phyloP scores from a whole-genome alignment of 2,329 filamentous ascomycete genomes.

The Colletotrichum sp. region DNA sequence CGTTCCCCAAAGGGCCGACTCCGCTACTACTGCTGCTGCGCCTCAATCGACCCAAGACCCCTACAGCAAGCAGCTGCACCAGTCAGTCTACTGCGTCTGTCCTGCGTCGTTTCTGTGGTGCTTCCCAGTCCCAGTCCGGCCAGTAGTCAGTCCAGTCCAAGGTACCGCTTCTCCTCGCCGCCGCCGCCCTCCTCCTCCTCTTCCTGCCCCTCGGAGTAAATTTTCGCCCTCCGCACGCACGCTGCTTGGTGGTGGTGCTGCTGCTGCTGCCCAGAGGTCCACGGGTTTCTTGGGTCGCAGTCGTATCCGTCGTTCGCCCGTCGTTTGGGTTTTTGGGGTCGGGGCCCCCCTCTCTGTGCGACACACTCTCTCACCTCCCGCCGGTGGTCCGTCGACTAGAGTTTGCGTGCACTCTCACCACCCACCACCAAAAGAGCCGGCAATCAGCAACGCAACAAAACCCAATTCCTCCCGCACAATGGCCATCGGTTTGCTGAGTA shows the following conservation, averaged over 20 bases:
- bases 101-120: not conserved
- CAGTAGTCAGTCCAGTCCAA: not conserved
- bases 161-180: not conserved
- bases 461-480: not conserved
- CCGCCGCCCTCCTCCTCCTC: not conserved
- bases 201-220: not conserved
- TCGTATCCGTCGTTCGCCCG: not conserved
- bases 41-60: constrained; percentile 14
- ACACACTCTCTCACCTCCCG: not conserved
- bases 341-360: not conserved
- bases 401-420: not conserved
- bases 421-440: not conserved
- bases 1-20: constrained; percentile 16
- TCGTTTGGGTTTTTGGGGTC: not conserved
- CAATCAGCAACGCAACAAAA: not conserved
- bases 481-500: constrained; percentile 15
- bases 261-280: not conserved
- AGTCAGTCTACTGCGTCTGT: not conserved
- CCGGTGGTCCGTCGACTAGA: not conserved
- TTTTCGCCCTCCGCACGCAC: not conserved
- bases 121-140: not conserved
- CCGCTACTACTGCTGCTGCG: constrained; percentile 18
- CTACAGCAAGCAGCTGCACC: not conserved
- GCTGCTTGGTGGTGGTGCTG: not conserved
- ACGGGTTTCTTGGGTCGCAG: not conserved